Base-by-base conservation (phyloP, 805 yeast genomes). In the Pichia pseudocactophila region DNA sequence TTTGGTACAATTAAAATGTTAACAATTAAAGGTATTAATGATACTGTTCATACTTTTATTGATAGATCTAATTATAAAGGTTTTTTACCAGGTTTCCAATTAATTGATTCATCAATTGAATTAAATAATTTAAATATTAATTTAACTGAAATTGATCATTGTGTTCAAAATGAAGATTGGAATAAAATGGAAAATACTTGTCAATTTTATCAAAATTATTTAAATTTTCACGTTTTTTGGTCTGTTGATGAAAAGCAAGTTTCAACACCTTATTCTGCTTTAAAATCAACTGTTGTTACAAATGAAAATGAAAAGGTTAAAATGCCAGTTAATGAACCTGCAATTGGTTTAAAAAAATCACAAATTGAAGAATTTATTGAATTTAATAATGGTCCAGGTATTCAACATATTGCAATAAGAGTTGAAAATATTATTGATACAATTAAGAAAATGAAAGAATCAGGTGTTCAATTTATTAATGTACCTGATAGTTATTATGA, bases 251-350 rank as follows among this genome's bases (percentile, higher is more conserved):
- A 86, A 48, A 68, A 66, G 37, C 83, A 80, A 49, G 74, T 86
- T n/a, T 69, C 71, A 39, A 84, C 95, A 0, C 76, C 74, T 41
- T 76, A 65, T 50, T 74, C 88, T 2, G 83, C 92, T 0, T 70
- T 85, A 43, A 69, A 74, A 42, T 81, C 94, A 11, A 73, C 78
- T 19, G 95, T 86, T 12, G 80, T 86, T 88, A 75, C 89, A 0
- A 76, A 83, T 7, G 63, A 69, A 12, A 74, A 78, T 50, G 84
- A 80, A 13, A 59, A 54, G 32, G 72, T 84, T 49, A 82, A 83
- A 58, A 78, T 86, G 77, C 95, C 95, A 13, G 73, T 86, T 39
- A 86, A 85, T 59, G 94, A 86, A 59, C 95, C 96, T 0, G 90
- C 87, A 0, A 57, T 65, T 38, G 86, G 89, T 1, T 57, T 65